These are phyloP conservation scores for Cystoisospora suis DNA, from an alignment of 169 alveolate genomes.

Conservation along the genomic window DNA sequence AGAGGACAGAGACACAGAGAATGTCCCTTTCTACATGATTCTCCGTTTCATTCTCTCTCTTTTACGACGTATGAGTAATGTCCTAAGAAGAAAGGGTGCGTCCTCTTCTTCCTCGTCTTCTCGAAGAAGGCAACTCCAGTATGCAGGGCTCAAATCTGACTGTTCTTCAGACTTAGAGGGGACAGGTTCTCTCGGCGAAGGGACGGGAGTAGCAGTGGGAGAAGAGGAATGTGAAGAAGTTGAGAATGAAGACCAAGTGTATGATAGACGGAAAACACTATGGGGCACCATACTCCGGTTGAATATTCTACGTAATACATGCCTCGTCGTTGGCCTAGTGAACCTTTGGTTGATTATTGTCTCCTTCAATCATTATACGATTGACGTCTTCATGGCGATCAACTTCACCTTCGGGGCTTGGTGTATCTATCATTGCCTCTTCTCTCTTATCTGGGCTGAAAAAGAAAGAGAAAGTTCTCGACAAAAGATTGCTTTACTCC, in stretches of 20 bases:
- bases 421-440: background rate
- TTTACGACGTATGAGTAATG: no score
- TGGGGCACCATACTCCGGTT: background rate
- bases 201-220: background rate
- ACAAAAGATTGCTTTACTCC: background rate
- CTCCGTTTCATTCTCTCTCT: background rate
- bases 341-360: background rate
- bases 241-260: background rate
- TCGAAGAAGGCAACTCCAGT: background rate
- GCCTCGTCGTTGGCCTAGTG: background rate
- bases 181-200: no score
- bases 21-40: background rate
- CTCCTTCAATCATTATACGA: slow-evolving; percentile 23
- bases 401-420: slow-evolving; percentile 27
- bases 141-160: background rate
- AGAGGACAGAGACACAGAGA: background rate
- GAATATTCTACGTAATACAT: background rate
- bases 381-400: slow-evolving; percentile 19
- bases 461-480: background rate
- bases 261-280: background rate
- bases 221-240: background rate
- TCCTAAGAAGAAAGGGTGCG: no score
- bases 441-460: slow-evolving; percentile 15
- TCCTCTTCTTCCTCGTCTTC: no score
- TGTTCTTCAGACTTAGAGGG: background rate